These are phyloP conservation scores for Bacterosira constricta DNA, from an alignment of 108 stramenopile species.

Conservation along the genomic window DNA sequence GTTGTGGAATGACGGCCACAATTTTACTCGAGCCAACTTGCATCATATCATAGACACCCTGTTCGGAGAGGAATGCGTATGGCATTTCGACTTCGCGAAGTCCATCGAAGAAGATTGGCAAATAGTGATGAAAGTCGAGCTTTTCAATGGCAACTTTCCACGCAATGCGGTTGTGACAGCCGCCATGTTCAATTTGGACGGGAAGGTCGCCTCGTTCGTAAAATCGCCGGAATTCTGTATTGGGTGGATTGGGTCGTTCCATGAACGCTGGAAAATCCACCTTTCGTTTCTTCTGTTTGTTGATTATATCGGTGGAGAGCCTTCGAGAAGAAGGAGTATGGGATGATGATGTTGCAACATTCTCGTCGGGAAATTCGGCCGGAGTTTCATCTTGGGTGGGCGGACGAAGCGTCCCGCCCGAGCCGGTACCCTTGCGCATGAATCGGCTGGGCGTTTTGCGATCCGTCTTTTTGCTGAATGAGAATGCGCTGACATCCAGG, in stretches of 20 bases:
- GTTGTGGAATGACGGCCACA: conserved; percentile 85
- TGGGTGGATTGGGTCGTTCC: conserved; percentile 87
- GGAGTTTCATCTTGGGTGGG: conserved; percentile 33
- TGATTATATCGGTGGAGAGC: conserved; percentile 11
- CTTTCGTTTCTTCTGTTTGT: conserved; percentile 36
- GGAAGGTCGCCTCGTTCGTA: conserved; percentile 90
- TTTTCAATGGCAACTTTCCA: conserved; percentile 89
- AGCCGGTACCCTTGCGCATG: conserved; percentile 64
- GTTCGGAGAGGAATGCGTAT: conserved; percentile 87
- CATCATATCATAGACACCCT: conserved; percentile 91
- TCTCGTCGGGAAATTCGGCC: conserved; percentile 46
- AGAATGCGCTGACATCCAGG: conserved; percentile 73
- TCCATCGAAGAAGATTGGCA: conserved; percentile 92
- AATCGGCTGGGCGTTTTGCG: conserved; percentile 57
- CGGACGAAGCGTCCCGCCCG: conserved; percentile 60
- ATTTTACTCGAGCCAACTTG: conserved; percentile 72
- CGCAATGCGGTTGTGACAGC: conserved; percentile 77
- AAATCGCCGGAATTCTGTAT: conserved; percentile 85
- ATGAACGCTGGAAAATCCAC: conserved; percentile 67
- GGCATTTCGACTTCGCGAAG: conserved; percentile 88
- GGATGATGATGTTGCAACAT: conserved; percentile 24
- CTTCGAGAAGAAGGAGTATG: too few relatives aligned
- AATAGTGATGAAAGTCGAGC: conserved; percentile 91
- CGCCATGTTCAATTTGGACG: conserved; percentile 82
- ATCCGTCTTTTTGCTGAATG: conserved; percentile 57